phyloP scores from a whole-genome alignment of 192 early-diverging fungal species.

The Coemansia sp. region DNA sequence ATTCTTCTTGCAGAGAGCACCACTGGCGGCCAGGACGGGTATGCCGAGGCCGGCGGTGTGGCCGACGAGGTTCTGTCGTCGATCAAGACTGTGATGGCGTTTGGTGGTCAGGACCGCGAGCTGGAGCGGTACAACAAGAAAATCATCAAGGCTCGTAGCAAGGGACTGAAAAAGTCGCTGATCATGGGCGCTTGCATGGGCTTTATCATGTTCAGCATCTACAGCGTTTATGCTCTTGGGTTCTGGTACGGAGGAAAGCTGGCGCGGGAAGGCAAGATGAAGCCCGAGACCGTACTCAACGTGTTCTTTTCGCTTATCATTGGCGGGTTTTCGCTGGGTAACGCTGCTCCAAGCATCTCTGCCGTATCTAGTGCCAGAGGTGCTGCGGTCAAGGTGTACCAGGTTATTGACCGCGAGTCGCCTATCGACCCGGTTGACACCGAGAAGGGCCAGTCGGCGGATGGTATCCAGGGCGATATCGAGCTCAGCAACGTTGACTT shows the following conservation, averaged over 20 bases:
- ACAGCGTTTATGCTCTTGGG: constrained; percentile 72
- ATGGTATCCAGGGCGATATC: constrained; percentile 63
- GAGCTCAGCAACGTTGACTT: constrained; percentile 79
- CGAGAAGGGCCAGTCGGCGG: constrained; percentile 38
- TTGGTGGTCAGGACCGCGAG: constrained; percentile 77
- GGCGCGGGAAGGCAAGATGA: constrained; percentile 56
- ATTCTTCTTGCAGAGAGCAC: constrained; percentile 55
- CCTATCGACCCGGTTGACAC: constrained; percentile 65
- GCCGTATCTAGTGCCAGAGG: constrained; percentile 75
- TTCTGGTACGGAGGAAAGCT: constrained; percentile 81
- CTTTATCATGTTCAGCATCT: constrained; percentile 73
- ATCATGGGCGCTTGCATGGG: constrained; percentile 70
- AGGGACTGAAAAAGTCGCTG: constrained; percentile 64
- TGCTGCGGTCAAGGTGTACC: constrained; percentile 78
- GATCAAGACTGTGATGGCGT: constrained; percentile 87
- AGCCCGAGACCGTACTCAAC: constrained; percentile 62
- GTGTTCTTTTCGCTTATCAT: constrained; percentile 91
- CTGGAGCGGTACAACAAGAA: constrained; percentile 59
- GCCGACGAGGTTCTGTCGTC: constrained; percentile 81
- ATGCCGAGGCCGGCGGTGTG: constrained; percentile 80
- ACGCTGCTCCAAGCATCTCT: constrained; percentile 70
- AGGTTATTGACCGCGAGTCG: constrained; percentile 79
- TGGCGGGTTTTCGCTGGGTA: constrained; percentile 73
- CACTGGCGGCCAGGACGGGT: constrained; percentile 62
- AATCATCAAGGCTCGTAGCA: constrained; percentile 62